Base-by-base conservation (phyloP, 2,329 filamentous ascomycete species). In the Venturia asperata region DNA sequence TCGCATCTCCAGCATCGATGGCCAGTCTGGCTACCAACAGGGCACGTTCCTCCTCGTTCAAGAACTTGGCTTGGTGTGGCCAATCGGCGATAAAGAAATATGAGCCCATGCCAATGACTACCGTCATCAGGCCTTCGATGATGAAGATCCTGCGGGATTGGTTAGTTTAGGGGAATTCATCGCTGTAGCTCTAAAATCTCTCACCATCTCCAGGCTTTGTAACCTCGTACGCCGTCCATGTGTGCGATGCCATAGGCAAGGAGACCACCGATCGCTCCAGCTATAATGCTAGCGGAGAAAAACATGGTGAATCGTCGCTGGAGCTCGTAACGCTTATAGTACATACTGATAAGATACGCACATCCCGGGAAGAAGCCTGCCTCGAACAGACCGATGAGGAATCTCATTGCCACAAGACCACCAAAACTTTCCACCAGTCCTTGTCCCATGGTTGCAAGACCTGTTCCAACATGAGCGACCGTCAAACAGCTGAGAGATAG, bases 41-140 rank as follows among this genome's bases (percentile, higher is more conserved):
- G 13, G 71, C 68, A 58, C 77, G 76, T 70, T 83, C 80, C 15
- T 80, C 75, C 0, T 77, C 72, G 17, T 69, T 78, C n/a, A 83
- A 73, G 67, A 81, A 83, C 3, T 71, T 74, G 1, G 79, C 76
- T 1, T 71, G 77, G 61, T 78, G 75, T 0, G 79, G 79, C 74
- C 77, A 79, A 66, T 79, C 76, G 41, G 74, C 73, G 52, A 81
- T 73, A 67, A 78, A 68, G 56, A 66, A 72, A 21, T 69, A 69
- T 19, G 68, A 61, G 19, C 65, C 52, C 9, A 71, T n/a, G 55
- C 67, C 69, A 15, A 72, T 60, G 30, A 69, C 65, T 45, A 71
- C 64, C 11, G 74, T 74, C 42, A 71, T 67, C 34, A 72, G 63
- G 37, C 70, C 70, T 65, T 73, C 72, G 61, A 73, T 72, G 24